Conservation (phyloP, 306 rosid species). For the Casuarina glauca region DNA sequence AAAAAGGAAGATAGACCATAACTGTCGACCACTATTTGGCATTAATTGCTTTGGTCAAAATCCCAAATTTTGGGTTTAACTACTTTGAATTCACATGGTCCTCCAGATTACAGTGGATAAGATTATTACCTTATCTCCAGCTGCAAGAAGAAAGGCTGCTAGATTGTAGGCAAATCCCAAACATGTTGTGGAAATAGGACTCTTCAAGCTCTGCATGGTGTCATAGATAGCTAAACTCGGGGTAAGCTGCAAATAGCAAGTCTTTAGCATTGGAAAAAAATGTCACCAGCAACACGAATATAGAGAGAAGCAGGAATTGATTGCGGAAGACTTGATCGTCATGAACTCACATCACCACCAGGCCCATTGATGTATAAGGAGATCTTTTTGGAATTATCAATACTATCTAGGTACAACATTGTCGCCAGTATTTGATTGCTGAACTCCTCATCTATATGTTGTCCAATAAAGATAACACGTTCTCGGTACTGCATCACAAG, state of each 20-base stretch:
- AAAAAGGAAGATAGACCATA: background rate
- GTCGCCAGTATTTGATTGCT: slow-evolving; percentile 93
- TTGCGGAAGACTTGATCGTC: slow-evolving; percentile 13
- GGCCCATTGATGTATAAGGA: slow-evolving; percentile 87
- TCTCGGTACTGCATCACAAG: slow-evolving; percentile 84
- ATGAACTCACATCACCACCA: slow-evolving; percentile 93
- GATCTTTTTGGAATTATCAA: slow-evolving; percentile 62
- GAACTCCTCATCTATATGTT: slow-evolving; percentile 80
- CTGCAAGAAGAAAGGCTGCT: slow-evolving; percentile 84
- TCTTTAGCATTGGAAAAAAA: slow-evolving; percentile 24
- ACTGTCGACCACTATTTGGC: slow-evolving; percentile 4
- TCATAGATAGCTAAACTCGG: slow-evolving; percentile 89
- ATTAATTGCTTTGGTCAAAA: background rate
- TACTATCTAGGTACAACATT: slow-evolving; percentile 83
- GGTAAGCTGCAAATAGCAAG: slow-evolving; percentile 71
- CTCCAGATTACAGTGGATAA: background rate
- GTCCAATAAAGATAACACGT: slow-evolving; percentile 81
- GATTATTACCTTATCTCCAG: slow-evolving; percentile 80
- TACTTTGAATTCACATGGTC: background rate
- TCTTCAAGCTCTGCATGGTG: slow-evolving; percentile 87
- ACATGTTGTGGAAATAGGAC: slow-evolving; percentile 83
- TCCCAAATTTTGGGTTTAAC: background rate
- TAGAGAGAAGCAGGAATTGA: slow-evolving; percentile 21
- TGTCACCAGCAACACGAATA: slow-evolving; percentile 15
- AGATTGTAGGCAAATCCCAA: slow-evolving; percentile 79